A percentile compares a stretch with the other conserved stretches of the same genome.
Evolutionary conservation across 257 asterid genomes (phyloP).

Genomic region (Coffea eugenioides): DNA sequence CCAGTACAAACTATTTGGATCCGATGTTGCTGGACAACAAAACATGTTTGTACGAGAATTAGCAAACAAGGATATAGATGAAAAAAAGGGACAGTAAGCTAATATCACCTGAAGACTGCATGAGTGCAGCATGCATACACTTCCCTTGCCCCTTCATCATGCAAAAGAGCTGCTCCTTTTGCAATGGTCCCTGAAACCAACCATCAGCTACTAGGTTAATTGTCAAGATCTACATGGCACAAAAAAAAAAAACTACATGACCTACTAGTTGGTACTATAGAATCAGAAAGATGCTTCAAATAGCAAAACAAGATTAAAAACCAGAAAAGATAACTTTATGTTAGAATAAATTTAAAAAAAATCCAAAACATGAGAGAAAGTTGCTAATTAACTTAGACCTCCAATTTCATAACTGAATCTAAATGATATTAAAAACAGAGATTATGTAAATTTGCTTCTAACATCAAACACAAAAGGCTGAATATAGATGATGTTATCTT

Average conservation of each 20-base stretch:
- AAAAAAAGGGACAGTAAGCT: neutral
- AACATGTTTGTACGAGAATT: neutral
- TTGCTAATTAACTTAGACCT: neutral
- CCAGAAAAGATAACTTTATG: neutral
- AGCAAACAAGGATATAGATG: neutral
- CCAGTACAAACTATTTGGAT: neutral
- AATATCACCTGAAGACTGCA: constrained; percentile 81
- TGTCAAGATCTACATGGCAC: neutral
- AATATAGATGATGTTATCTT: neutral
- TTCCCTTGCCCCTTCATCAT: constrained; percentile 91
- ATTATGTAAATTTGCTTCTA: neutral
- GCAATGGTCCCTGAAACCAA: constrained; percentile 77
- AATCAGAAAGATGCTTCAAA: neutral
- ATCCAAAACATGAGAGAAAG: neutral
- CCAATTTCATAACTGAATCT: neutral
- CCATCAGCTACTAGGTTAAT: constrained; percentile 23
- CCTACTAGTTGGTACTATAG: neutral
- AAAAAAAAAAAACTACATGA: neutral
- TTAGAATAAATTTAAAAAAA: neutral
- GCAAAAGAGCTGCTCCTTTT: constrained; percentile 91
- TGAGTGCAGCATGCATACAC: constrained; percentile 96
- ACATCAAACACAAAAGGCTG: too few relatives aligned
- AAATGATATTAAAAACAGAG: neutral
- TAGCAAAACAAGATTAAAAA: neutral
- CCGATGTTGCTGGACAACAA: neutral